phyloP scores from a whole-genome alignment of 2,329 filamentous ascomycete species.

The Pseudopyricularia javanii region DNA sequence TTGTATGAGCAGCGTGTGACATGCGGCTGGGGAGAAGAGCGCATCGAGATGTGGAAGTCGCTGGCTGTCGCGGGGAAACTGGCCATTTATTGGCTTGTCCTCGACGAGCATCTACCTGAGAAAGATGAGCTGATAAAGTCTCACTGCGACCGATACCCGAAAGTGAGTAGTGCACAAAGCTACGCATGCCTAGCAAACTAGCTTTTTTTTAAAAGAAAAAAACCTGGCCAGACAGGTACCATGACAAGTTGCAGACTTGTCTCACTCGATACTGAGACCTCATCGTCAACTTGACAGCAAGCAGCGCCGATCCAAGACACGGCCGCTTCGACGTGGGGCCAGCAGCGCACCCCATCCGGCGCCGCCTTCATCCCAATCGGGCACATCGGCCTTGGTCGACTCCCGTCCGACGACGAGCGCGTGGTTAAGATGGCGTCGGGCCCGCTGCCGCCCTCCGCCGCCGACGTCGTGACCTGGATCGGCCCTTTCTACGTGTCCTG shows the following conservation, averaged over 20 bases:
- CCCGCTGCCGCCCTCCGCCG: constrained; percentile 10
- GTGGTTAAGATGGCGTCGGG: constrained; percentile 5
- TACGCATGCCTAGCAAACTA: no score
- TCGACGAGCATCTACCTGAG: constrained; percentile 16
- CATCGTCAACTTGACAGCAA: constrained; percentile 11
- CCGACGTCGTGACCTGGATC: constrained; percentile 20
- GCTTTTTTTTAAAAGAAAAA: no score
- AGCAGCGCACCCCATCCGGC: constrained; percentile 16
- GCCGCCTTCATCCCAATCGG: constrained; percentile 23
- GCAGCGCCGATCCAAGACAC: constrained; percentile 19
- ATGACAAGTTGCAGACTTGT: background rate
- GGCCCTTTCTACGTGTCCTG: constrained; percentile 27
- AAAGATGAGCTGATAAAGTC: constrained; percentile 14
- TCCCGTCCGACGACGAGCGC: constrained; percentile 15
- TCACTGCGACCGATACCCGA: constrained; percentile 11
- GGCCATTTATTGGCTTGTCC: constrained; percentile 4
- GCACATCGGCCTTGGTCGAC: constrained; percentile 23
- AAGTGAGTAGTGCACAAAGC: background rate
- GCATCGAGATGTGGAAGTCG: background rate
- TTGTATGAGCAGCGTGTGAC: constrained; percentile 1
- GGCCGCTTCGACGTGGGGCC: constrained; percentile 13
- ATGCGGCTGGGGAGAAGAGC: background rate
- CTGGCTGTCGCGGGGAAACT: background rate
- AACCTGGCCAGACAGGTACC: background rate
- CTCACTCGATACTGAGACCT: background rate